Evolutionary conservation across 305 asterid genomes (phyloP), one percentile per base, ranked within the genome.

Genomic region (Ilex paraguariensis): DNA sequence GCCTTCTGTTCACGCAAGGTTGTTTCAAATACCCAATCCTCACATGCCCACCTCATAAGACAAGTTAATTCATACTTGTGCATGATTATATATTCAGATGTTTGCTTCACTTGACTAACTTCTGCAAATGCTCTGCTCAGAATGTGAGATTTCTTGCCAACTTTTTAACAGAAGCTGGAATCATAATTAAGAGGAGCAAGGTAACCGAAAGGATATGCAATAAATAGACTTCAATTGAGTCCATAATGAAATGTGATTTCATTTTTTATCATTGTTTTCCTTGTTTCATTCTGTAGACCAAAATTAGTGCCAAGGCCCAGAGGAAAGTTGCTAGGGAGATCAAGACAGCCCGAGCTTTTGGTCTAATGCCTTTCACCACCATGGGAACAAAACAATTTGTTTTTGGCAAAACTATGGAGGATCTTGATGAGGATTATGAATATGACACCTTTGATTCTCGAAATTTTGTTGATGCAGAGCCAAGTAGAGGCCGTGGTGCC

Each of bases 331-430:
- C 97, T 30, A 89, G 97, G 58, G 97, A 83, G 79, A 92, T 92
- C 78, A 89, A 85, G 83, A 86, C 97, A 59, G 96, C 92, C n/a
- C 82, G 97, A 21, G 87, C 90, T 59, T 93, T 87, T 61, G 92
- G 97, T 60, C 82, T 85, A 60, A 77, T 87, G 91, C 96, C 92
- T 1, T 89, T 85, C 87, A 87, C 91, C 67, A 75, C 92, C 30
- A 93, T 87, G 96, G 96, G 97, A 39, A 87, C 94, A 30, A 90
- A 90, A 75, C 82, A 71, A 0, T 89, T 89, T 50, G 59, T 36
- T 10, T 82, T 57, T 39, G 95, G 92, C 10, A 33, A 28, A 59
- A 75, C 96, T 11, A 92, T 87, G 96, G 88, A 92, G 73, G 63
- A 74, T 32, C 66, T 17, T 32, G 95, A 63, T 3, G 60, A 58